Base-by-base conservation (phyloP, 1,284 basidiomycete species). In the Ceratobasidium sp. region DNA sequence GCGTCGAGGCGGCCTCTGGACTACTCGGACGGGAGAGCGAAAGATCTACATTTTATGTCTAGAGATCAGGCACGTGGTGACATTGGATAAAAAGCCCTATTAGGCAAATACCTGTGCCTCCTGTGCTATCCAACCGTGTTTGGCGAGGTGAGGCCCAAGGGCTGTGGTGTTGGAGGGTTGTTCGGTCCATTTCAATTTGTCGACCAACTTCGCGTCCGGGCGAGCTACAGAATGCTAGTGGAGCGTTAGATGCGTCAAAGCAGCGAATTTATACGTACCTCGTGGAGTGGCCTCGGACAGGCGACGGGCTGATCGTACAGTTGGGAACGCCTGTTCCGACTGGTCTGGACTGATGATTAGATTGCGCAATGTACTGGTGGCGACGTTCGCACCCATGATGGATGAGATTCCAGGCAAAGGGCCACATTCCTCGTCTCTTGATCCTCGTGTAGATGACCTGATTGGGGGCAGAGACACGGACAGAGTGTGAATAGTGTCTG, bases 21-120 rank as follows among this genome's bases (percentile, higher is more conserved):
- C 62, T 65, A n/a, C 58, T 62, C 38, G 25, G 43, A 17, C 45
- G 45, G 15, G 60, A 55, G 20, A 20, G 35, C 34, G 55, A 65
- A 35, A 20, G 45, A 65, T 65, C 49, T 65, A 17, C 6, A 40
- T 40, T 13, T 12, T 49, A 25, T 7, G 8, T 12, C 8, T 53
- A 53, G 25, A 32, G 15, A 25, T 65, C 49, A 65, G 35, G 32
- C 49, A 34, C 60, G 27, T 25, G 22, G 38, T 10, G 58, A n/a
- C 5, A 65, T 35, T 65, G 20, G 49, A 29, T 40, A 43, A 47
- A 38, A 15, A 49, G 58, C 58, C 58, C n/a, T 17, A 62, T 53
- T 42, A 52, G 62, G 62, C 45, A 65, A 52, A 17, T 65, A 65
- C 62, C 62, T 65, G 62, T 25, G 49, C 49, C 62, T 27, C 40